A percentile compares a stretch with the other conserved stretches of the same genome.
Evolutionary conservation across 257 asterid genomes (phyloP).

Genomic region (Eucommia ulmoides): DNA sequence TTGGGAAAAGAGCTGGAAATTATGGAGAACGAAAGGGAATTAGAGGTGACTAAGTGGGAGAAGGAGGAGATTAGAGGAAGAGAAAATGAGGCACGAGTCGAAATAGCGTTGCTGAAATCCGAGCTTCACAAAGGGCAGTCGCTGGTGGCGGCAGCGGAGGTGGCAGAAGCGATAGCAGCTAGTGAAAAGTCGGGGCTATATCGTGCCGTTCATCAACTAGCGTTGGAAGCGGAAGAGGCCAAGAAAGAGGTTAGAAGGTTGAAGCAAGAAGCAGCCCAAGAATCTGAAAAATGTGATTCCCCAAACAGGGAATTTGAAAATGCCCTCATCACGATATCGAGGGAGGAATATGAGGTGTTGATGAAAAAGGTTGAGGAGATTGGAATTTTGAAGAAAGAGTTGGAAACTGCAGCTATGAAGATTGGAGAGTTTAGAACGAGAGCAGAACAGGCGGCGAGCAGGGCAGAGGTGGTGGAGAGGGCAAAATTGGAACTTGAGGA

Average conservation of each 20-base stretch:
- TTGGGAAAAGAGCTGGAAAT: constrained; percentile 9
- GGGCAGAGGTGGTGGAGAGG: constrained; percentile 75
- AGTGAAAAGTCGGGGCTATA: constrained; percentile 29
- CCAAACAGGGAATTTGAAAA: constrained; percentile 13
- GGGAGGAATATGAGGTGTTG: constrained; percentile 8
- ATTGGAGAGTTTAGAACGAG: constrained; percentile 45
- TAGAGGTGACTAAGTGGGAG: constrained; percentile 19
- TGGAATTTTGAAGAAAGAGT: constrained; percentile 27
- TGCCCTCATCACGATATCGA: constrained; percentile 10
- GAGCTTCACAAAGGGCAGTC: constrained; percentile 42
- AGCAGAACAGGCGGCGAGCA: constrained; percentile 70
- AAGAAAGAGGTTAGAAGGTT: constrained; percentile 24
- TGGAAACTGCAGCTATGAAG: constrained; percentile 26
- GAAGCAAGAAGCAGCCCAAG: constrained; percentile 19
- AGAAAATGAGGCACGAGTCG: constrained; percentile 31
- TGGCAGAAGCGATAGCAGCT: constrained; percentile 33
- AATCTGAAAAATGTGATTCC: too few species aligned
- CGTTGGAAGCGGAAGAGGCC: constrained; percentile 34
- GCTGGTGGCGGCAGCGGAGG: constrained; percentile 32
- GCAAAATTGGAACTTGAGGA: constrained; percentile 38
- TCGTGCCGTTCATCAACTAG: constrained; percentile 40
- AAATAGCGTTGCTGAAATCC: constrained; percentile 34
- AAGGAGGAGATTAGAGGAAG: constrained; percentile 15
- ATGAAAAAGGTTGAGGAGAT: constrained; percentile 6
- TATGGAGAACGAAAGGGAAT: constrained; percentile 11